Evolutionary conservation across 2,329 filamentous ascomycete species (phyloP).

Genomic region (Colletotrichum kahawae): DNA sequence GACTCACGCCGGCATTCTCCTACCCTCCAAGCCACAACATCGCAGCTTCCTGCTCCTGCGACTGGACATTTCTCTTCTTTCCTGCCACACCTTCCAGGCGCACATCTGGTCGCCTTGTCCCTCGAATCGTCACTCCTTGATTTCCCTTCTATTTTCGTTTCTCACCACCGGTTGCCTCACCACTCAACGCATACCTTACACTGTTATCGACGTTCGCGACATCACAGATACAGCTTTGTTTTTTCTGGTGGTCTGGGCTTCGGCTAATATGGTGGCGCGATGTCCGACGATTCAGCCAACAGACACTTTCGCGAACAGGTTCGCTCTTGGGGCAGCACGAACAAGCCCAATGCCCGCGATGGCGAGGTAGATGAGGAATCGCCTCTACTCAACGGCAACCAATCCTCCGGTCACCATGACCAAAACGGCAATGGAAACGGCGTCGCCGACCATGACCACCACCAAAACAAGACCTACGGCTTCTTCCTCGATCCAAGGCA

Average conservation of each 20-base stretch:
- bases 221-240: not conserved
- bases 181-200: not conserved
- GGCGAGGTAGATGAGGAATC: conserved; percentile 40
- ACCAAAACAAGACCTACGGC: conserved; percentile 30
- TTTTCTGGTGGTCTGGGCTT: not conserved
- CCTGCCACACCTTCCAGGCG: not conserved
- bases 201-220: not conserved
- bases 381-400: conserved; percentile 46
- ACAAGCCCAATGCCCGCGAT: conserved; percentile 24
- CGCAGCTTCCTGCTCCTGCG: not conserved
- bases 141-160: conserved; percentile 7
- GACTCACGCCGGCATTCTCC: not conserved
- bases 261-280: conserved; percentile 36
- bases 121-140: conserved; percentile 11
- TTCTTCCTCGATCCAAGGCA: conserved; percentile 56
- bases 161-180: not conserved
- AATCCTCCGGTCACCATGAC: conserved; percentile 20
- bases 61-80: conserved; percentile 8
- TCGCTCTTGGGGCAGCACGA: conserved; percentile 26
- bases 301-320: conserved; percentile 31
- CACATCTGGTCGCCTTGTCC: conserved; percentile 9
- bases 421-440: conserved; percentile 16
- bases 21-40: conserved; percentile 17
- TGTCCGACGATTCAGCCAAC: conserved; percentile 31
- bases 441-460: conserved; percentile 20